Conservation (phyloP, 2,329 filamentous ascomycete species). For the Fusarium burgessii region DNA sequence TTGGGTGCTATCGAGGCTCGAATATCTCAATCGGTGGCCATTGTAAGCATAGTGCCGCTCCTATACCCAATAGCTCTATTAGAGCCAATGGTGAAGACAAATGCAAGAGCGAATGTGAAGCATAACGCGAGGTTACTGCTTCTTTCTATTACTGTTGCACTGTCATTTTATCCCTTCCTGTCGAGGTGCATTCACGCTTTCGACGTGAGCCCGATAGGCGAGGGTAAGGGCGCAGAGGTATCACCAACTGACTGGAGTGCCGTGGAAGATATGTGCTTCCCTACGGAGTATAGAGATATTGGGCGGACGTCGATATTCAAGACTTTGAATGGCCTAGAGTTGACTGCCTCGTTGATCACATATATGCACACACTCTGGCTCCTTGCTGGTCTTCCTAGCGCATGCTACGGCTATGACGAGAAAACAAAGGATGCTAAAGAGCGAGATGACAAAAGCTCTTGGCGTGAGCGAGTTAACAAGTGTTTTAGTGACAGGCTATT, state of each 20-base stretch:
- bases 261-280: slow-evolving; percentile 30
- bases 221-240: slow-evolving; percentile 18
- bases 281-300: background rate
- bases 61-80: slow-evolving; percentile 37
- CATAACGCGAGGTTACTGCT: slow-evolving; percentile 27
- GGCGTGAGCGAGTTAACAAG: background rate
- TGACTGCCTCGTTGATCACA: slow-evolving; percentile 14
- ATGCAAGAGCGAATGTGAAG: background rate
- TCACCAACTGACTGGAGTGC: slow-evolving; percentile 3
- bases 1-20: slow-evolving; percentile 42
- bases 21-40: slow-evolving; percentile 34
- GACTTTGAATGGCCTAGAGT: slow-evolving; percentile 10
- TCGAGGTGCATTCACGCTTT: slow-evolving; percentile 43
- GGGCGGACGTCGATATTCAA: slow-evolving; percentile 5
- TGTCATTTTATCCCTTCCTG: slow-evolving; percentile 45
- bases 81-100: background rate
- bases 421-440: background rate
- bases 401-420: background rate
- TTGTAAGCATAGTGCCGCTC: slow-evolving; percentile 43
- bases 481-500: slow-evolving; percentile 7
- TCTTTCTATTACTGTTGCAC: slow-evolving; percentile 11
- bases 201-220: slow-evolving; percentile 21
- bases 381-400: slow-evolving; percentile 16
- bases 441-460: background rate
- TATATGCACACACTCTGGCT: slow-evolving; percentile 30